A percentile compares a stretch with the other conserved stretches of the same genome.
Conservation (phyloP, 2,329 filamentous ascomycete genomes). For the Diaporthe sp. region DNA sequence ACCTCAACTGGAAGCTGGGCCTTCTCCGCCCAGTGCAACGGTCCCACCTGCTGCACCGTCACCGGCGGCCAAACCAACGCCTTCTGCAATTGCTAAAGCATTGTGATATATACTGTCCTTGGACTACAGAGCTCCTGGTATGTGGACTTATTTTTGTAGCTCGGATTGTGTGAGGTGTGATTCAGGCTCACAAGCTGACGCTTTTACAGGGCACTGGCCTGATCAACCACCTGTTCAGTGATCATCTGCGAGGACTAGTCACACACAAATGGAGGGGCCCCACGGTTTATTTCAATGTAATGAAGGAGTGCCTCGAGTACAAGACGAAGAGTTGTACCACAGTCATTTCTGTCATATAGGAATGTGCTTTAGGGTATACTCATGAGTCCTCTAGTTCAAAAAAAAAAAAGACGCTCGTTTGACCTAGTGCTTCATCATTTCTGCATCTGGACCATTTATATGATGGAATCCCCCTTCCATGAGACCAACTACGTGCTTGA, state of each 20-base stretch:
- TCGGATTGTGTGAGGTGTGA: neutral
- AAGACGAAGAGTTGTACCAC: neutral
- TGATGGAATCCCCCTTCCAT: too few relatives aligned
- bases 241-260: neutral
- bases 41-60: conserved; percentile 2
- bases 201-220: neutral
- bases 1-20: conserved; percentile 26
- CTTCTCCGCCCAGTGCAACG: conserved; percentile 10
- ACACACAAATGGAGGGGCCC: neutral
- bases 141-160: neutral
- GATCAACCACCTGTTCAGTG: neutral
- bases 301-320: too few relatives aligned
- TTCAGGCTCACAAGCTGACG: neutral
- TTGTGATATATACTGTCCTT: neutral
- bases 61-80: conserved; percentile 6
- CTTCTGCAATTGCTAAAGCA: conserved; percentile 11
- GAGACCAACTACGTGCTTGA: too few relatives aligned
- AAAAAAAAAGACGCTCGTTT: neutral
- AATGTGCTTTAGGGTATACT: neutral
- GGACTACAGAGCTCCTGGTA: neutral
- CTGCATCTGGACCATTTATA: too few relatives aligned
- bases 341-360: neutral
- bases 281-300: neutral
- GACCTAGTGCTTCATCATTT: neutral
- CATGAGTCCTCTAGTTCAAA: neutral